Evolutionary conservation across 2,329 filamentous ascomycete genomes (phyloP).

Genomic region (Xylariales sp.): DNA sequence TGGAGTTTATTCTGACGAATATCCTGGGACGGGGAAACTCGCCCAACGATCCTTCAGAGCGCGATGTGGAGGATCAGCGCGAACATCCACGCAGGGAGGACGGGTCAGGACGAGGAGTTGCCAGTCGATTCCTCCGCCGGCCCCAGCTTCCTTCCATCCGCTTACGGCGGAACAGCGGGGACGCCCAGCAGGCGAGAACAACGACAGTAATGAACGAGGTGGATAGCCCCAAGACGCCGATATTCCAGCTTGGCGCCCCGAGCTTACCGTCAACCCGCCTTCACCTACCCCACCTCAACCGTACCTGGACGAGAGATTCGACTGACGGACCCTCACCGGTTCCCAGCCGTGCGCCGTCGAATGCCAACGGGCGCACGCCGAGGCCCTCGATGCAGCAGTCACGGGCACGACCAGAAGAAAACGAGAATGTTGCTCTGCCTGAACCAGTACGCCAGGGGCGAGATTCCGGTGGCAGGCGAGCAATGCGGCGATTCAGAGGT

Average conservation of each 20-base stretch:
- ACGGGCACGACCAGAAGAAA: too few relatives aligned
- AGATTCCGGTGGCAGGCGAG: slow-evolving; percentile 12
- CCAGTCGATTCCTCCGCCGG: not conserved
- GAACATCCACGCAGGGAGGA: not conserved
- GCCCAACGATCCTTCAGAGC: not conserved
- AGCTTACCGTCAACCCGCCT: slow-evolving; percentile 35
- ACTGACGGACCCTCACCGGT: too few relatives aligned
- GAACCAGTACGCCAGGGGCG: too few relatives aligned
- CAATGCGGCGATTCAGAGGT: slow-evolving; percentile 32
- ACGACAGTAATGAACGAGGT: slow-evolving; percentile 16
- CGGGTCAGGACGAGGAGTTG: not conserved
- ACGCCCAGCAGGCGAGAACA: not conserved
- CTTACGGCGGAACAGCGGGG: not conserved
- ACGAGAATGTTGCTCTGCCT: too few relatives aligned
- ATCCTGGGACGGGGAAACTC: slow-evolving; percentile 4
- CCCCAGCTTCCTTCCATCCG: not conserved
- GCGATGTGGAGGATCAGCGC: slow-evolving; percentile 4
- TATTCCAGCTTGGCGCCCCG: slow-evolving; percentile 31
- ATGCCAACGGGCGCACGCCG: not conserved
- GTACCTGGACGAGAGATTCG: slow-evolving; percentile 32
- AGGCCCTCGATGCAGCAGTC: not conserved
- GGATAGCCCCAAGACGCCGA: slow-evolving; percentile 45
- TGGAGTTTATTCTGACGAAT: slow-evolving; percentile 7
- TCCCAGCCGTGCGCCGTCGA: not conserved
- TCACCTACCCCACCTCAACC: slow-evolving; percentile 34